phyloP scores from a whole-genome alignment of 2,329 filamentous ascomycete species.

The Beauveria brongniartii region DNA sequence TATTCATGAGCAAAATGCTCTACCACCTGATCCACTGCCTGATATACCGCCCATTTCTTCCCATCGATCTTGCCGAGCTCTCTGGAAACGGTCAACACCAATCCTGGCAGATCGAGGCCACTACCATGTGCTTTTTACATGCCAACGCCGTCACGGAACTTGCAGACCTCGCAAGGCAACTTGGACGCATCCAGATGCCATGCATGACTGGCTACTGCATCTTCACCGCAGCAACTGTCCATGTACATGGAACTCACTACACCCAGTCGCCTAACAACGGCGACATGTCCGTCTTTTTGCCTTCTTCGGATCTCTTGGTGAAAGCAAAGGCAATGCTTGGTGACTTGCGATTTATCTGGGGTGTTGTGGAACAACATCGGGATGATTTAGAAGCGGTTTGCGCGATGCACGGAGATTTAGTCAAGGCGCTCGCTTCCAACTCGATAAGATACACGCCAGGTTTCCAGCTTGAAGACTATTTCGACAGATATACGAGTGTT shows the following conservation, averaged over 20 bases:
- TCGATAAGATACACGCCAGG: slow-evolving; percentile 64
- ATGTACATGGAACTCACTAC: slow-evolving; percentile 80
- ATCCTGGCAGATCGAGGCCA: slow-evolving; percentile 88
- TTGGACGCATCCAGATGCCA: slow-evolving; percentile 72
- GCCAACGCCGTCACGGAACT: slow-evolving; percentile 82
- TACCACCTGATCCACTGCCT: slow-evolving; percentile 84
- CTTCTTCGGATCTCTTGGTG: slow-evolving; percentile 60
- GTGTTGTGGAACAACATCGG: slow-evolving; percentile 69
- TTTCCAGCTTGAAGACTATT: slow-evolving; percentile 82
- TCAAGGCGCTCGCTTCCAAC: slow-evolving; percentile 60
- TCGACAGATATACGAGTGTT: slow-evolving; percentile 64
- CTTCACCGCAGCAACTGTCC: slow-evolving; percentile 78
- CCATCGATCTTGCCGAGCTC: slow-evolving; percentile 74
- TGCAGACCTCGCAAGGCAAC: slow-evolving; percentile 68
- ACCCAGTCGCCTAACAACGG: slow-evolving; percentile 40
- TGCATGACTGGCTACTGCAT: slow-evolving; percentile 82
- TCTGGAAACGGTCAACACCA: slow-evolving; percentile 76
- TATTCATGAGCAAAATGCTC: slow-evolving; percentile 77
- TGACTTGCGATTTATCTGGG: slow-evolving; percentile 68
- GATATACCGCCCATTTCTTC: slow-evolving; percentile 79
- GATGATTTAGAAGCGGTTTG: slow-evolving; percentile 73
- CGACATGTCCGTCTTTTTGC: slow-evolving; percentile 55
- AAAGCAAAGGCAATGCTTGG: slow-evolving; percentile 73
- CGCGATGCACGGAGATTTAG: slow-evolving; percentile 70
- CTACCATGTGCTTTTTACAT: slow-evolving; percentile 77